phyloP scores from a whole-genome alignment of 352 stramenopile species.

The Phytophthora agathidicida region DNA sequence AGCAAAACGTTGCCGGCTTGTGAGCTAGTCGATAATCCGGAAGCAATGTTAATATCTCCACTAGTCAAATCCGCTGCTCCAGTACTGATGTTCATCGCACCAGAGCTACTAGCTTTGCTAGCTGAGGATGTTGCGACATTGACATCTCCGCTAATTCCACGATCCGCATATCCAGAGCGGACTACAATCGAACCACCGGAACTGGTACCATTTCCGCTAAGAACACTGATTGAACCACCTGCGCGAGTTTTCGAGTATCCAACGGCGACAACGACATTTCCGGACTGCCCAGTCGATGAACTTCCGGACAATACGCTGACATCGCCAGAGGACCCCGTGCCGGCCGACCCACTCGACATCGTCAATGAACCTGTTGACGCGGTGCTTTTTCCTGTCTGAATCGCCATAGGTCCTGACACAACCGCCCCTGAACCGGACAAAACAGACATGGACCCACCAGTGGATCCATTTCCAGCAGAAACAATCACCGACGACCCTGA shows the following conservation, averaged over 20 bases:
- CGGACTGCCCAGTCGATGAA: slow-evolving; percentile 23
- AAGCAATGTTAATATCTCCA: slow-evolving; percentile 19
- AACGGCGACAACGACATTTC: slow-evolving; percentile 27
- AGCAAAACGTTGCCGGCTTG: slow-evolving; percentile 29
- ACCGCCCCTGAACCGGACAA: slow-evolving; percentile 20
- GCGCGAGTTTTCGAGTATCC: slow-evolving; percentile 18
- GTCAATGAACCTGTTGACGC: slow-evolving; percentile 20
- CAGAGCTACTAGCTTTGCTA: slow-evolving; percentile 24
- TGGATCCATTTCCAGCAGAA: slow-evolving; percentile 23
- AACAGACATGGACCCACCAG: slow-evolving; percentile 17
- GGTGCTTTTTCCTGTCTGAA: slow-evolving; percentile 21
- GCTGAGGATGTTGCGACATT: slow-evolving; percentile 24
- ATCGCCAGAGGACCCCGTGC: slow-evolving; percentile 24
- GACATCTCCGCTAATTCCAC: slow-evolving; percentile 27
- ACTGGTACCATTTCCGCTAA: slow-evolving; percentile 33
- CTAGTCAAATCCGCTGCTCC: slow-evolving; percentile 25
- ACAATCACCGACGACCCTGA: slow-evolving; percentile 17
- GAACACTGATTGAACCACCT: slow-evolving; percentile 19
- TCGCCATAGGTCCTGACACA: slow-evolving; percentile 14
- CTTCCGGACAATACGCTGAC: slow-evolving; percentile 25
- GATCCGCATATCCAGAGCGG: slow-evolving; percentile 25
- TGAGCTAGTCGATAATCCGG: slow-evolving; percentile 21
- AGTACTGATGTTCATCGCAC: slow-evolving; percentile 27
- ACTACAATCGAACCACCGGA: slow-evolving; percentile 23
- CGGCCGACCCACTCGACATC: slow-evolving; percentile 22